These are phyloP conservation scores for Gryganskiella cystojenkinii DNA, from an alignment of 192 early-diverging fungal species.

Conservation along the genomic window DNA sequence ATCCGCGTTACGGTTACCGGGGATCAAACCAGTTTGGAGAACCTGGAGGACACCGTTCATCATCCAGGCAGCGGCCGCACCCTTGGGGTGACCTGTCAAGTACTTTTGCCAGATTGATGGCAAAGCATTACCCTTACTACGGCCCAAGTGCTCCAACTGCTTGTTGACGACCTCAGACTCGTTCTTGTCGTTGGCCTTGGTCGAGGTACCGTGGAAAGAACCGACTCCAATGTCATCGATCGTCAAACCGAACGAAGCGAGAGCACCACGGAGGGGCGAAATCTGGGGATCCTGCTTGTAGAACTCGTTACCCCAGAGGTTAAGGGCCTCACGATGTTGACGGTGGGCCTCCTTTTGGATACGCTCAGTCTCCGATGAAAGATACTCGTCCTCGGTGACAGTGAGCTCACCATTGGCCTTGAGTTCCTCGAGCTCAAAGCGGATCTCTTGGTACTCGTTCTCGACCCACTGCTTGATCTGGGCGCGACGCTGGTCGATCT, in stretches of 20 bases:
- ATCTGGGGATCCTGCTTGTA: conserved; percentile 78
- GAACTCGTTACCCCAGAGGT: conserved; percentile 86
- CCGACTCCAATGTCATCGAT: conserved; percentile 94
- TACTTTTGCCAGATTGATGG: conserved; percentile 92
- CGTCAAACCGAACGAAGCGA: conserved; percentile 88
- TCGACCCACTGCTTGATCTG: conserved; percentile 86
- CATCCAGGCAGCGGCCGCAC: conserved; percentile 97
- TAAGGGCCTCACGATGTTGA: conserved; percentile 79
- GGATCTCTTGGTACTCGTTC: conserved; percentile 74
- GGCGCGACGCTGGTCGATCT: conserved; percentile 76
- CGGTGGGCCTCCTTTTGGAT: conserved; percentile 71
- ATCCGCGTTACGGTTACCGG: conserved; percentile 93
- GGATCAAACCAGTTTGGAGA: conserved; percentile 86
- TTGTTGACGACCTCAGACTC: conserved; percentile 88
- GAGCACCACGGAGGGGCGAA: conserved; percentile 86
- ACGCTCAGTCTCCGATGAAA: conserved; percentile 58
- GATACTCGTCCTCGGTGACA: conserved; percentile 58
- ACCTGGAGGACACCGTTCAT: conserved; percentile 91
- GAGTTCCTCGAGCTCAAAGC: conserved; percentile 73
- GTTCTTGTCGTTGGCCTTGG: conserved; percentile 96
- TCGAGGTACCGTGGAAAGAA: conserved; percentile 97
- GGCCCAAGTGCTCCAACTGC: conserved; percentile 88
- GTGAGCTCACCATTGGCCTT: conserved; percentile 55
- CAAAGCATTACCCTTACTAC: conserved; percentile 81
- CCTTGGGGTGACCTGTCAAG: conserved; percentile 97